These are phyloP conservation scores for Paragyromitra xinjiangensis DNA, from an alignment of 495 filamentous ascomycete genomes.

Conservation along the genomic window DNA sequence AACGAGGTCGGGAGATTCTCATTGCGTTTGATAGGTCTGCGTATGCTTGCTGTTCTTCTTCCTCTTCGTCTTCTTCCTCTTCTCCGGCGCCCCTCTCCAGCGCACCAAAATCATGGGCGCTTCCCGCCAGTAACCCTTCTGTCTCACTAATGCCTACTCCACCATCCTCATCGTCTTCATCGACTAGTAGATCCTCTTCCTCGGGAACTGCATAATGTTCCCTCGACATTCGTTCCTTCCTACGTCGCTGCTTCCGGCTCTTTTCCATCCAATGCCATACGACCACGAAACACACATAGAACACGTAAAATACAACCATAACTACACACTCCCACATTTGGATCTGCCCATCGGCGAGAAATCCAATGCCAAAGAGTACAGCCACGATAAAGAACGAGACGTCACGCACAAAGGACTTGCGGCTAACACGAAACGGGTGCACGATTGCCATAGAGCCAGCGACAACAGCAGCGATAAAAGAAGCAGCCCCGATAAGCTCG, in stretches of 20 bases:
- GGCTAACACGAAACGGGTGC: slow-evolving; percentile 87
- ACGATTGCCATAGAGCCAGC: slow-evolving; percentile 98
- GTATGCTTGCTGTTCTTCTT: slow-evolving; percentile 75
- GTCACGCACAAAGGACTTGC: slow-evolving; percentile 88
- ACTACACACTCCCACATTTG: slow-evolving; percentile 84
- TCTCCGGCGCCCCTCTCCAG: slow-evolving; percentile 71
- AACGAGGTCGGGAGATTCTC: slow-evolving; percentile 79
- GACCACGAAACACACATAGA: slow-evolving; percentile 89
- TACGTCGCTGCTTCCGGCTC: slow-evolving; percentile 66
- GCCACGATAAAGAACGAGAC: slow-evolving; percentile 93
- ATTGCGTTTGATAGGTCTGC: slow-evolving; percentile 91
- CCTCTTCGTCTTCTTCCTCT: slow-evolving; percentile 71
- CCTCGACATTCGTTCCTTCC: slow-evolving; percentile 74
- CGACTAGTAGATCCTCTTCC: slow-evolving; percentile 73
- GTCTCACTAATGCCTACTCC: slow-evolving; percentile 64
- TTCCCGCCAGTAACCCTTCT: slow-evolving; percentile 62
- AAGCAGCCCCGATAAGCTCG: slow-evolving; percentile 92
- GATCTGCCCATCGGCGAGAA: slow-evolving; percentile 84
- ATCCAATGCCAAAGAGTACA: slow-evolving; percentile 84
- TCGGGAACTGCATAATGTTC: slow-evolving; percentile 74
- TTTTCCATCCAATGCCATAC: slow-evolving; percentile 88
- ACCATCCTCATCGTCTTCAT: slow-evolving; percentile 77
- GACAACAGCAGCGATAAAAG: slow-evolving; percentile 96
- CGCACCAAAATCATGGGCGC: slow-evolving; percentile 71
- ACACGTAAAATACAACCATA: slow-evolving; percentile 92